Base-by-base conservation (phyloP, 2,329 filamentous ascomycete genomes). In the Thelonectria blattea region DNA sequence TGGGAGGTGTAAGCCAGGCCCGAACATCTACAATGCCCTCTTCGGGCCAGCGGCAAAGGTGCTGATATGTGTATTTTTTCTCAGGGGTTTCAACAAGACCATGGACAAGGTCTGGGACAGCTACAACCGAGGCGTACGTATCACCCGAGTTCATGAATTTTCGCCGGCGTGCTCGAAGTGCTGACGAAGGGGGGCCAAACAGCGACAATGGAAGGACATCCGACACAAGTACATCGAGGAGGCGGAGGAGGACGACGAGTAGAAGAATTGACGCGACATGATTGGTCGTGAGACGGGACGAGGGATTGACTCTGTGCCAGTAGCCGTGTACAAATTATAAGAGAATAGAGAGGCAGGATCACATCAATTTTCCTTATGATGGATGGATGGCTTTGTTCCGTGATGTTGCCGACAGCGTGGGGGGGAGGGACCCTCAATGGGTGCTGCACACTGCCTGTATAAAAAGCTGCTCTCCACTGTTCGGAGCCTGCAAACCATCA, bases 131-230 rank as follows among this genome's bases (percentile, higher is more conserved):
- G 95, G 95, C 73, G 94, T 97, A 92, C 75, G 91, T 89, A 27
- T 14, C 32, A 49, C 8, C 6, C 11, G 14, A 17, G 41, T 14
- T 3, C 39, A 17, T 18, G 1, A 24, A 22, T 34, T 37, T 27
- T 45, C 30, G 27, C 27, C 27, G 22, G 22, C n/a, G 22, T 48
- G 50, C 48, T 30, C 41, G 50, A 52, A 10, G 51, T 67, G 65
- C 75, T 77, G 69, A 76, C 65, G 10, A 43, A 20, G 42, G 7
- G 42, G 7, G 43, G 18, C 39, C 53, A 6, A 51, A 30, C 67
- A 98, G 94, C 92, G 94, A 75, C 94, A 97, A 96, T 98, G 95
- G 95, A 97, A 97, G 87, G 95, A 99, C 79, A 97, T 99, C 83
- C 94, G 96, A 82, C 82, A 89, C 79, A 89, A 86, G 80, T 99